A percentile compares a stretch with the other conserved stretches of the same genome.
Evolutionary conservation across 768 basidiomycete species (phyloP).

Genomic region (Hypholoma sublateritium): DNA sequence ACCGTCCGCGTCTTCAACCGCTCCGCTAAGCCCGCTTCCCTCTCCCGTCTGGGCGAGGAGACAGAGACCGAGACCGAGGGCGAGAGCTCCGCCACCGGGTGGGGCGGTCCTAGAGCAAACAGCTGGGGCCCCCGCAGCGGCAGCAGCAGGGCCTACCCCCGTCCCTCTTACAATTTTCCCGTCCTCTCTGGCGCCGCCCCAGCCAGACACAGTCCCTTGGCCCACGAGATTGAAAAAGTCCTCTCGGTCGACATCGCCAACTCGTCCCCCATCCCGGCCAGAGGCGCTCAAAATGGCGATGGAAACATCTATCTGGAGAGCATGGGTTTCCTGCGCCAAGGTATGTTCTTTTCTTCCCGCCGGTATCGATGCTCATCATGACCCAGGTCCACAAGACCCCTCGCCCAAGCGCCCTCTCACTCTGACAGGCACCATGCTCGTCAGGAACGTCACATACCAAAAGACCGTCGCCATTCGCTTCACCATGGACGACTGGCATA

Average conservation of each 20-base stretch:
- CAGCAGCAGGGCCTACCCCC: background rate
- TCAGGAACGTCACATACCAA: conserved; percentile 83
- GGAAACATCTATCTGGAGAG: conserved; percentile 30
- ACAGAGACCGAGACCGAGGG: conserved; percentile 40
- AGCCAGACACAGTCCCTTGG: background rate
- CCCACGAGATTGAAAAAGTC: background rate
- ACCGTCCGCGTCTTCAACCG: conserved; percentile 63
- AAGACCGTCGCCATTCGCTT: conserved; percentile 86
- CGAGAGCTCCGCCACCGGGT: conserved; percentile 18
- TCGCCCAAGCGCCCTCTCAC: conserved; percentile 19
- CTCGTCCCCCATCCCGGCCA: conserved; percentile 30
- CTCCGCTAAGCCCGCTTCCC: conserved; percentile 66
- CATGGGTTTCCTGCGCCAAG: conserved; percentile 19
- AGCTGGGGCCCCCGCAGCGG: background rate
- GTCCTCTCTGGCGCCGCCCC: background rate
- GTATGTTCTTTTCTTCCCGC: conserved; percentile 9
- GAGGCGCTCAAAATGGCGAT: conserved; percentile 16
- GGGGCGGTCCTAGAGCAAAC: background rate
- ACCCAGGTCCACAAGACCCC: conserved; percentile 6
- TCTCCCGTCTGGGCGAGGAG: conserved; percentile 44
- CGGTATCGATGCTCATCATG: too few species aligned
- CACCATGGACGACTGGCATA: conserved; percentile 93
- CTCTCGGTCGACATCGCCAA: conserved; percentile 13
- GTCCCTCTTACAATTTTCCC: background rate
- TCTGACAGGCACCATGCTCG: conserved; percentile 76